These are phyloP conservation scores for Saccharomycopsis sp. DNA, from an alignment of 805 yeast species.

Conservation along the genomic window DNA sequence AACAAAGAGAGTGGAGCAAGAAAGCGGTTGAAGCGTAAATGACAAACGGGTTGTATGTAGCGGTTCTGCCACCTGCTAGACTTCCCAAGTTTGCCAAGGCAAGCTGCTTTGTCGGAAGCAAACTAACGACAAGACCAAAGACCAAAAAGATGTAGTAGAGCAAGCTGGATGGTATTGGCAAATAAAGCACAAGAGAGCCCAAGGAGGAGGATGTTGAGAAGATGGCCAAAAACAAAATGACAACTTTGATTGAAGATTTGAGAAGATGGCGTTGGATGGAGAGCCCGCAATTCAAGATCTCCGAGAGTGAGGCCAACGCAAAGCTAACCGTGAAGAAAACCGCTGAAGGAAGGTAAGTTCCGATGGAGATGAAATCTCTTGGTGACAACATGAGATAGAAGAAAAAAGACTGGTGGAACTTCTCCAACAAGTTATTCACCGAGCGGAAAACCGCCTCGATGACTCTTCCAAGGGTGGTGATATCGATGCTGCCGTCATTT, in stretches of 20 bases:
- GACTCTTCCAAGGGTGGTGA: conserved; percentile 86
- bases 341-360: conserved; percentile 85
- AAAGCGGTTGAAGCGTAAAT: conserved; percentile 15
- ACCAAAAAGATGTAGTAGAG: conserved; percentile 58
- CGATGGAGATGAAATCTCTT: conserved; percentile 77
- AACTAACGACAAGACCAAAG: conserved; percentile 53
- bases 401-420: conserved; percentile 94
- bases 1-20: conserved; percentile 35
- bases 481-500: conserved; percentile 51
- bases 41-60: conserved; percentile 15
- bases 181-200: conserved; percentile 24
- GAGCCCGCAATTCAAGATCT: conserved; percentile 39
- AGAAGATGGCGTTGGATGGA: conserved; percentile 25
- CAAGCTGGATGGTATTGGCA: conserved; percentile 33
- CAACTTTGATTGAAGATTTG: conserved; percentile 25
- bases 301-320: conserved; percentile 57
- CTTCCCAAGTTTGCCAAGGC: conserved; percentile 12
- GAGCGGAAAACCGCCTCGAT: conserved; percentile 83
- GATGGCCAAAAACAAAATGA: conserved; percentile 27
- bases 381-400: conserved; percentile 81
- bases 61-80: conserved; percentile 1
- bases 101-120: conserved; percentile 17
- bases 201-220: conserved; percentile 22
- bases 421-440: conserved; percentile 84
- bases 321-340: conserved; percentile 60